Conservation (phyloP, 495 filamentous ascomycete species). For the Talaromyces adpressus region DNA sequence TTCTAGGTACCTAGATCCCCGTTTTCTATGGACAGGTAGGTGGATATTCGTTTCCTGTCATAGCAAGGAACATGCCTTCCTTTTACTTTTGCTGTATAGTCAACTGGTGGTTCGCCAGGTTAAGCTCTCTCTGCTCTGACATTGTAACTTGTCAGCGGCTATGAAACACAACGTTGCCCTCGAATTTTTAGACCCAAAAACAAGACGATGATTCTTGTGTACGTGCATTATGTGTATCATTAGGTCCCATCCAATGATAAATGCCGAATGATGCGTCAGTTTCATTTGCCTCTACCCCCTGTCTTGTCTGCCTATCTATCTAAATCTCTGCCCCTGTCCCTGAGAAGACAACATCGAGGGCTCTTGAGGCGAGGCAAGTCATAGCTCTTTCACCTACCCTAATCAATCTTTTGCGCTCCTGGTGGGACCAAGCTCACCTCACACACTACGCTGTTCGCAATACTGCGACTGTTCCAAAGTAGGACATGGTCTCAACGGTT, state of each 20-base stretch:
- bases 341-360: neutral
- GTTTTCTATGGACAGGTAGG: neutral
- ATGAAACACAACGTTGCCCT: neutral
- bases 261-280: neutral
- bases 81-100: neutral
- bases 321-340: neutral
- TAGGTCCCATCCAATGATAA: neutral
- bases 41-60: neutral
- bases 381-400: neutral
- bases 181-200: conserved; percentile 1
- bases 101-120: neutral
- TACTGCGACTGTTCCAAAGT: neutral
- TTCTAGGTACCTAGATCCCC: neutral
- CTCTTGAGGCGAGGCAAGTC: neutral
- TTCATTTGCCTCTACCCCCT: neutral
- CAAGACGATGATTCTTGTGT: neutral
- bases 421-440: neutral
- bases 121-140: neutral
- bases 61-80: neutral
- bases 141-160: neutral
- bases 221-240: neutral
- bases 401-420: neutral
- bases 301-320: neutral
- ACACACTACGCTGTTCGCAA: neutral
- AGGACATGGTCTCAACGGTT: neutral